Evolutionary conservation across 1,139 yeast genomes (phyloP).

Genomic region (Suhomyces coccinellae): DNA sequence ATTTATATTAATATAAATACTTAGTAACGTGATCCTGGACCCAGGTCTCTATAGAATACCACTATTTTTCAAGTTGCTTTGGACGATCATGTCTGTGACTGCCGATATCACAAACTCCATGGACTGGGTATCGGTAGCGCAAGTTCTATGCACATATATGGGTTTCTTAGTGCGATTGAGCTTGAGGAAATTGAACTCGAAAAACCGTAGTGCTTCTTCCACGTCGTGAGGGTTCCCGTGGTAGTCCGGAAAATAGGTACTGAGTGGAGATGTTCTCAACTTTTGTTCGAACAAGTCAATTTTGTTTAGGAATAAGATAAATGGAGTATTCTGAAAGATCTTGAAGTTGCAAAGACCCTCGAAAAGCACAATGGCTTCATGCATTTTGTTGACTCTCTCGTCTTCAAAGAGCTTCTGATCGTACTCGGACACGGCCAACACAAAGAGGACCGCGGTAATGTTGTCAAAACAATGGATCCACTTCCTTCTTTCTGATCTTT

Average conservation of each 20-base stretch:
- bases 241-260: slow-evolving; percentile 72
- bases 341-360: slow-evolving; percentile 81
- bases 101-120: slow-evolving; percentile 92
- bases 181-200: slow-evolving; percentile 62
- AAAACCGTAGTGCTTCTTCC: slow-evolving; percentile 66
- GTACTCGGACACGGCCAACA: slow-evolving; percentile 89
- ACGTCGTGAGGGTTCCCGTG: slow-evolving; percentile 60
- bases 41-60: slow-evolving; percentile 55
- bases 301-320: slow-evolving; percentile 85
- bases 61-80: slow-evolving; percentile 76
- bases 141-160: slow-evolving; percentile 86
- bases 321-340: slow-evolving; percentile 86
- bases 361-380: slow-evolving; percentile 82
- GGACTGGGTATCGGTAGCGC: slow-evolving; percentile 89
- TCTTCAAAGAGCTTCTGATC: slow-evolving; percentile 93
- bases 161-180: slow-evolving; percentile 70
- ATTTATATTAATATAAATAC: slow-evolving; percentile 11
- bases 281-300: slow-evolving; percentile 79
- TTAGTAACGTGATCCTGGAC: neutral
- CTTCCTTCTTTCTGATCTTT: slow-evolving; percentile 86
- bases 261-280: slow-evolving; percentile 61
- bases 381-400: slow-evolving; percentile 84
- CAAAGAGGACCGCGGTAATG: slow-evolving; percentile 85
- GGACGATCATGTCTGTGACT: slow-evolving; percentile 87
- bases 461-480: slow-evolving; percentile 97